Conservation (phyloP, 2,329 filamentous ascomycete species). For the Leptosphaerulina australis region DNA sequence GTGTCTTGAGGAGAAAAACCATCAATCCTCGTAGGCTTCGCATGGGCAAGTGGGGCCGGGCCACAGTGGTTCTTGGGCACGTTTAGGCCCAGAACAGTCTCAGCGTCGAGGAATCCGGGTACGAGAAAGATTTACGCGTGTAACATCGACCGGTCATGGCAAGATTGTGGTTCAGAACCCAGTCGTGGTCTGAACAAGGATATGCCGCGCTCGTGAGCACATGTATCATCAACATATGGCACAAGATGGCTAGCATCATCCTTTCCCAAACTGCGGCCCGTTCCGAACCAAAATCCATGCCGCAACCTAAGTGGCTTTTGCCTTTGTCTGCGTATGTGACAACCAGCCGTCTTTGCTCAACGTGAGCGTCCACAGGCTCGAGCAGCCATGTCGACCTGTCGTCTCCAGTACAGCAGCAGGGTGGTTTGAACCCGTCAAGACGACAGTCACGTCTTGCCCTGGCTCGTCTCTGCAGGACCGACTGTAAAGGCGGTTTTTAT, state of each 20-base stretch:
- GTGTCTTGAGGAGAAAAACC: too few relatives aligned
- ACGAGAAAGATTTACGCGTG: too few relatives aligned
- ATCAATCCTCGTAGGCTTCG: too few relatives aligned
- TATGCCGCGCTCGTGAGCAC: too few relatives aligned
- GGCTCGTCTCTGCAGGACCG: not conserved
- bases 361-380: not conserved
- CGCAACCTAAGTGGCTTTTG: conserved; percentile 5
- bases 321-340: not conserved
- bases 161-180: not conserved
- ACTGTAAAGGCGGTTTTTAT: not conserved
- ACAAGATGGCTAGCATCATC: conserved; percentile 4
- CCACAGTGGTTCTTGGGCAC: too few relatives aligned
- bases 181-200: conserved; percentile 23
- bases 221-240: not conserved
- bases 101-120: too few relatives aligned
- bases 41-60: too few relatives aligned
- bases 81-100: too few relatives aligned
- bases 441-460: not conserved
- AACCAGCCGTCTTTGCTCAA: not conserved
- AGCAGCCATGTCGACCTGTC: not conserved
- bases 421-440: not conserved
- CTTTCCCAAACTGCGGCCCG: conserved; percentile 1
- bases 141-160: too few relatives aligned
- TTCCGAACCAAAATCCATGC: conserved; percentile 9
- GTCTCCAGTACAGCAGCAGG: not conserved